Evolutionary conservation across 2,329 filamentous ascomycete species (phyloP).

Genomic region (Fusarium annulatum): DNA sequence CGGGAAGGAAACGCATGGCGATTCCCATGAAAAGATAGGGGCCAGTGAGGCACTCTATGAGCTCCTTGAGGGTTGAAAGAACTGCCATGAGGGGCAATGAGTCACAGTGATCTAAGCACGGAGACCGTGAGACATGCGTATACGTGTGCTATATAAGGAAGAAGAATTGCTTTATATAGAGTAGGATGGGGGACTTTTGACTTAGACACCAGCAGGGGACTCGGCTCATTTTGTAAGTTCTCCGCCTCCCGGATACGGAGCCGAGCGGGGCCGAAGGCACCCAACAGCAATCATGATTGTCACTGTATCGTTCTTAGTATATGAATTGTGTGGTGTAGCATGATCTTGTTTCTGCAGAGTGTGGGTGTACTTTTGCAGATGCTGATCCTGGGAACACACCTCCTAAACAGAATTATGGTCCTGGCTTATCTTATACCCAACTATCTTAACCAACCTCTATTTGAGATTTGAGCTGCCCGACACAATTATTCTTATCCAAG

Average conservation of each 20-base stretch:
- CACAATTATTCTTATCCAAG: not conserved
- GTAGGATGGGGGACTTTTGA: not conserved
- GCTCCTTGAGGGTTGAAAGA: slow-evolving; percentile 38
- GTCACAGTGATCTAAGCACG: not conserved
- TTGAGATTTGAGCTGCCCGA: not conserved
- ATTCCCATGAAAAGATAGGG: slow-evolving; percentile 66
- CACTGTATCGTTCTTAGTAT: not conserved
- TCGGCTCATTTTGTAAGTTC: slow-evolving; percentile 37
- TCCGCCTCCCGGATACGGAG: slow-evolving; percentile 26
- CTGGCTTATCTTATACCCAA: not conserved
- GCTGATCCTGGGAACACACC: not conserved
- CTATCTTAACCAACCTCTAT: not conserved
- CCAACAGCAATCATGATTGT: not conserved
- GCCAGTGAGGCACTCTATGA: slow-evolving; percentile 52
- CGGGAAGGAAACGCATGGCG: slow-evolving; percentile 62
- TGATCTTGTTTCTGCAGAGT: not conserved
- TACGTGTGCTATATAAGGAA: not conserved
- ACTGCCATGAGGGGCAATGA: slow-evolving; percentile 40
- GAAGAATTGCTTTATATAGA: slow-evolving; percentile 15
- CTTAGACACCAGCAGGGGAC: slow-evolving; percentile 2
- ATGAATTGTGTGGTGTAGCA: not conserved
- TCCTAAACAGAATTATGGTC: not conserved
- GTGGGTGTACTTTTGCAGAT: not conserved
- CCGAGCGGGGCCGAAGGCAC: slow-evolving; percentile 26
- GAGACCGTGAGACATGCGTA: not conserved